Evolutionary conservation across 306 rosid genomes (phyloP), one percentile per base, ranked within the genome.

Genomic region (Crotalaria pallida): DNA sequence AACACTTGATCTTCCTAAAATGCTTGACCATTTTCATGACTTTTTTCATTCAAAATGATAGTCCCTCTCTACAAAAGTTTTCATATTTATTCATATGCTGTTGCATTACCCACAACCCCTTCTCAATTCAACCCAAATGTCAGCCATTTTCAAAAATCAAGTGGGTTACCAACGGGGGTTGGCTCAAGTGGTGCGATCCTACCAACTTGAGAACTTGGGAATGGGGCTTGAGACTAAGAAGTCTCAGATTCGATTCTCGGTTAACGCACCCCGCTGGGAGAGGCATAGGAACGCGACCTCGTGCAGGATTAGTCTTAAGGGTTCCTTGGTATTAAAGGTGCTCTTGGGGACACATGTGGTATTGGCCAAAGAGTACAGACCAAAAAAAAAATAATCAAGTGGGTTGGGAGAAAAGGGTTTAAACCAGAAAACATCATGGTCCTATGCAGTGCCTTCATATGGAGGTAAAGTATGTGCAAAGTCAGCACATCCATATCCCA

Each of bases 11-110:
- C 36, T 31, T 31, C 36, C 36, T 8, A 31, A 31, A 31, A 5
- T 31, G 36, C 3, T 48, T 36, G 19, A 69, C 49, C 47, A 31
- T 61, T 68, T 66, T 51, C 50, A 40, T 8, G 7, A 24, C 17
- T 43, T 16, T 50, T 38, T 73, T 48, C 43, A 31, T 56, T 41
- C 66, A 69, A 33, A 68, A 69, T 51, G 65, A 27, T 13, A 60
- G 64, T 9, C 64, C 75, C 61, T 48, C 69, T 59, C 19, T 18
- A 17, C 6, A 0, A 21, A 44, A 45, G 44, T 22, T 12, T 45
- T 3, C 33, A 29, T 26, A 18, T 55, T 34, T 74, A 47, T 65
- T 13, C 13, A 29, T 53, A 67, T 36, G 58, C 61, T 15, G 34
- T 47, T 13, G 12, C 49, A 23, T 53, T 27, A 38, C 63, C 33